These are phyloP conservation scores for Dysphania ambrosioides DNA, from an alignment of 148 eudicot genomes.

Conservation along the genomic window DNA sequence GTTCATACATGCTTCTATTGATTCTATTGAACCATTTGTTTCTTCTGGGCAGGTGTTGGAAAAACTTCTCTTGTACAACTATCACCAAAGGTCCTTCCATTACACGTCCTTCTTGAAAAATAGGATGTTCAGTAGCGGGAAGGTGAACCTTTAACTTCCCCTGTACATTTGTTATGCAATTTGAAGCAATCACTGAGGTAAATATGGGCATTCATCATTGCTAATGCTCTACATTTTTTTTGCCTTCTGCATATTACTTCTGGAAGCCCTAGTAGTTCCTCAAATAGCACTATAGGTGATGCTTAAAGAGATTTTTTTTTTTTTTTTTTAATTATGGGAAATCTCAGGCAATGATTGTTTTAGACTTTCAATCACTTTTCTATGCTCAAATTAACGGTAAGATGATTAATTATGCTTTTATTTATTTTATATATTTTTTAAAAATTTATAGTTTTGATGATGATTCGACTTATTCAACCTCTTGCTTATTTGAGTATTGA, in stretches of 20 bases:
- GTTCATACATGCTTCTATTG: background rate
- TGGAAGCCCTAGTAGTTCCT: slow-evolving; percentile 76
- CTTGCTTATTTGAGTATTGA: no score
- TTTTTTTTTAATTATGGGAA: slow-evolving; percentile 92
- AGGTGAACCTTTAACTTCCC: slow-evolving; percentile 42
- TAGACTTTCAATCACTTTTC: slow-evolving; percentile 82
- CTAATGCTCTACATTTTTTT: slow-evolving; percentile 13
- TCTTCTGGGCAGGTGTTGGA: slow-evolving; percentile 66
- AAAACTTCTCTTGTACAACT: slow-evolving; percentile 90
- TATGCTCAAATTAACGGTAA: slow-evolving; percentile 85
- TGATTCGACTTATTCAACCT: no score
- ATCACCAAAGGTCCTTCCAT: slow-evolving; percentile 75
- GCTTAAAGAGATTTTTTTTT: slow-evolving; percentile 75
- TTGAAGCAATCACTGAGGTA: background rate
- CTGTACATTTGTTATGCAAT: slow-evolving; percentile 2
- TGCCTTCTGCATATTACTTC: slow-evolving; percentile 67
- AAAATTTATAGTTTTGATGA: background rate
- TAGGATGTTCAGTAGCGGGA: slow-evolving; percentile 79
- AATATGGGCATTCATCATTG: slow-evolving; percentile 4
- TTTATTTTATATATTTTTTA: background rate
- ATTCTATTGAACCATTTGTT: slow-evolving; percentile 9
- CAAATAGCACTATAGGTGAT: slow-evolving; percentile 73
- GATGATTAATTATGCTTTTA: slow-evolving; percentile 13
- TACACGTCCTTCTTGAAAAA: slow-evolving; percentile 70
- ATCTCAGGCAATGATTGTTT: slow-evolving; percentile 92